Conservation (phyloP, 371 early-diverging fungal species). For the Smittium mucronatum region DNA sequence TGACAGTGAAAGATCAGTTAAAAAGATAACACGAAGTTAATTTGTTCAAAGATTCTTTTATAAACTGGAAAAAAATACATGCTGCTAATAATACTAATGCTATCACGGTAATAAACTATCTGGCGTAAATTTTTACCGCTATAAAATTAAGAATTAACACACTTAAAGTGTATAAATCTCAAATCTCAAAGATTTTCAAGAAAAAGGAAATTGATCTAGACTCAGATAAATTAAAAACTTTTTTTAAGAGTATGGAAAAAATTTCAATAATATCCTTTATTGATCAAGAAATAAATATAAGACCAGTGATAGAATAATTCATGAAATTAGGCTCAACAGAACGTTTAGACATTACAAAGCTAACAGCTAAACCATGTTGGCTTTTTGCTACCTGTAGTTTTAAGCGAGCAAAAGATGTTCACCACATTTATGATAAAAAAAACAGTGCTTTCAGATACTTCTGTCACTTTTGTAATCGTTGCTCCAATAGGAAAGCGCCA, state of each 20-base stretch:
- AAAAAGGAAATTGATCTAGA: not conserved
- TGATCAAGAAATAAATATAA: not conserved
- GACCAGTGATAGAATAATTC: not conserved
- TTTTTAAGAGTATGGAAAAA: not conserved
- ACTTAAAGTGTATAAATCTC: not conserved
- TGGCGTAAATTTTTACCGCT: not conserved
- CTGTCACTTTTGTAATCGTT: not conserved
- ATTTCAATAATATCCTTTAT: constrained; percentile 1
- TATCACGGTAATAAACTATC: not conserved
- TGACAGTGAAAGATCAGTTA: not conserved
- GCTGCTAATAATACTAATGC: not conserved
- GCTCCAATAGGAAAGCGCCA: not conserved
- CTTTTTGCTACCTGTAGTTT: not conserved
- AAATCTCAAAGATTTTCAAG: not conserved
- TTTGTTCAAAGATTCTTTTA: not conserved
- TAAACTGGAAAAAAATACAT: not conserved
- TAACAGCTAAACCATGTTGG: not conserved
- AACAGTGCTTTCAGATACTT: not conserved
- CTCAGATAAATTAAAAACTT: not conserved
- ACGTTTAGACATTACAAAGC: not conserved
- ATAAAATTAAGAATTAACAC: not conserved
- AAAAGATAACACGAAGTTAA: not conserved
- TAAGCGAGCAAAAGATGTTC: not conserved
- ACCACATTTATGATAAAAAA: not conserved
- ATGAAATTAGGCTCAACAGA: not conserved